Evolutionary conservation across 2,329 filamentous ascomycete genomes (phyloP), one percentile per base, ranked within the genome.

Genomic region (Leptographium wingfieldii): DNA sequence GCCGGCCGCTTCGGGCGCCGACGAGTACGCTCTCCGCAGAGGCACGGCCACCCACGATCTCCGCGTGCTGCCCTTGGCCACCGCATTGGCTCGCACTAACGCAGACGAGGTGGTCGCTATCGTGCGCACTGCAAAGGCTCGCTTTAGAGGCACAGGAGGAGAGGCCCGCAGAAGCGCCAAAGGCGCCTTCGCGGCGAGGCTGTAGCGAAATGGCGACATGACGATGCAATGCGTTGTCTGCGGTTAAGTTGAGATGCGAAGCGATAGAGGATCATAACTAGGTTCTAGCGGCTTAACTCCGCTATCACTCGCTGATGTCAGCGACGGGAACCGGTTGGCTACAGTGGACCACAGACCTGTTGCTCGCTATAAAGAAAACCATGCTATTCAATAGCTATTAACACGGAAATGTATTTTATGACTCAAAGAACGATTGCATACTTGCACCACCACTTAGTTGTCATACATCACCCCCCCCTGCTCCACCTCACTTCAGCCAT

Each of bases 1-100:
- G 66, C 67, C 74, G 63, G 67, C 66, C 3, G 60, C 55, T 4
- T 60, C 19, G 2, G 59, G 29, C 33, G 61, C 56, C 60, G 67
- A 64, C 6, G 70, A 73, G 63, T 70, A 73, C 43, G 66, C 65
- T 14, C 33, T 25, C 25, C n/a, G 38, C 51, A 46, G 25, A 3
- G 16, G 9, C 22, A 22, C 38, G 3, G 6, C 3, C 38, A 14
- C 12, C 38, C 38, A 40, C 3, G 38, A 16, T 14, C 38, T 16
- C 3, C 11, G 38, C 38, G 12, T 5, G 14, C 38, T 16, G 12
- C 38, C 14, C 38, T 14, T 9, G 38, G 38, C 38, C 38, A 16
- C 38, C 3, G 5, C 12, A 27, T 3, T n/a, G 55, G 5, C 14
- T 12, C 31, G 48, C 48, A 14, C 9, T 9, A 35, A 35, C 33